Conservation (phyloP, 495 filamentous ascomycete genomes). For the Xylaria palmicola region DNA sequence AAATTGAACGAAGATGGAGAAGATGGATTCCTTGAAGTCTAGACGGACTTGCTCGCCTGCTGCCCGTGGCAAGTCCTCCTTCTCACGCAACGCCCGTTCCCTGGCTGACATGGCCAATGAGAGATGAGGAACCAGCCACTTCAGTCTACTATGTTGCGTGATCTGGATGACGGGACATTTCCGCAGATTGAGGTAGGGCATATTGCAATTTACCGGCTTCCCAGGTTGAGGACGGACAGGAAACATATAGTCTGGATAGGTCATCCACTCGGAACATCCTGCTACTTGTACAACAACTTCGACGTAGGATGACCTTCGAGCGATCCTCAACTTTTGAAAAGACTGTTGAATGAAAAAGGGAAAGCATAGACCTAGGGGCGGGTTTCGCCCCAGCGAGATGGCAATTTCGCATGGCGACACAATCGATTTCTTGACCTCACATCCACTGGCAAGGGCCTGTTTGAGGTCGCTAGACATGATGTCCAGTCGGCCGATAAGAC, state of each 20-base stretch:
- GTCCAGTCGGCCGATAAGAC: neutral
- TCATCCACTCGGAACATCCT: neutral
- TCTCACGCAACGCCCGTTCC: conserved; percentile 34
- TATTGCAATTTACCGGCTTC: conserved; percentile 12
- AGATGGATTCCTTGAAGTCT: conserved; percentile 48
- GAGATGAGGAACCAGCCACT: conserved; percentile 2
- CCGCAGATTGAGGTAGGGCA: conserved; percentile 14
- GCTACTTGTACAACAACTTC: neutral
- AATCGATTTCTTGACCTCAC: neutral
- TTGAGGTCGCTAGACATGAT: neutral
- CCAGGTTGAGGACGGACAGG: conserved; percentile 1
- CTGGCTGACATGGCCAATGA: conserved; percentile 27
- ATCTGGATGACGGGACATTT: conserved; percentile 5
- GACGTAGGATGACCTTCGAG: neutral
- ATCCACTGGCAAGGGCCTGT: neutral
- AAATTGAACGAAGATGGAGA: conserved; percentile 35
- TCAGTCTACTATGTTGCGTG: neutral
- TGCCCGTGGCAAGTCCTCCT: neutral
- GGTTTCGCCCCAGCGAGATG: neutral
- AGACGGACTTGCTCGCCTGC: conserved; percentile 24
- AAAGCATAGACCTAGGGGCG: neutral
- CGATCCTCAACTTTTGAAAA: neutral
- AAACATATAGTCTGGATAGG: conserved; percentile 3
- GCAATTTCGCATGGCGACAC: conserved; percentile 1
- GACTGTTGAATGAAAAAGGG: neutral